Percentiles rank a stretch among this genome's conserved stretches.
phyloP scores from a whole-genome alignment of 495 filamentous ascomycete genomes.

The Penicillium tannophilum region DNA sequence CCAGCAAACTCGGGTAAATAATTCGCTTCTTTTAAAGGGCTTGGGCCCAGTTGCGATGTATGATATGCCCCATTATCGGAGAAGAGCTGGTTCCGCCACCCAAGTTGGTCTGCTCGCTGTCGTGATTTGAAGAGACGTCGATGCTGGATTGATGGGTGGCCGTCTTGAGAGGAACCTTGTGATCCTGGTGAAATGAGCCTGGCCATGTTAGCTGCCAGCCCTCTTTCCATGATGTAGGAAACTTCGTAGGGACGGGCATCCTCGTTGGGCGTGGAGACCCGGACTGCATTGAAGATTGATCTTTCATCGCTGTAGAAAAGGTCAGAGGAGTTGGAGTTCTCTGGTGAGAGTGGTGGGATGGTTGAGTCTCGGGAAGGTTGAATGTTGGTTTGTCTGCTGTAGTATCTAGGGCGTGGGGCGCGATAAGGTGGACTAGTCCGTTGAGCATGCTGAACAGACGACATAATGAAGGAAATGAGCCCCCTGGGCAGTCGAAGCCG shows the following conservation, averaged over 20 bases:
- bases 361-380: slow-evolving; percentile 18
- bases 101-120: slow-evolving; percentile 7
- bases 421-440: slow-evolving; percentile 7
- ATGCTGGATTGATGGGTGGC: neutral
- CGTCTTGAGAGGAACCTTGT: slow-evolving; percentile 13
- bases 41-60: slow-evolving; percentile 1
- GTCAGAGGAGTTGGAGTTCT: slow-evolving; percentile 36
- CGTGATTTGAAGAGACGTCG: slow-evolving; percentile 3
- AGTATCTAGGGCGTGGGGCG: slow-evolving; percentile 12
- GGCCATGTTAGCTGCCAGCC: slow-evolving; percentile 37
- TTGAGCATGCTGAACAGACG: neutral
- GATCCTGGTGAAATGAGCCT: slow-evolving; percentile 29
- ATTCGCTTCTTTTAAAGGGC: neutral
- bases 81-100: slow-evolving; percentile 19
- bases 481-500: neutral
- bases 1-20: slow-evolving; percentile 6
- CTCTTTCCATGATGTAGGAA: slow-evolving; percentile 24
- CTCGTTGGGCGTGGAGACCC: slow-evolving; percentile 27
- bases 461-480: slow-evolving; percentile 15
- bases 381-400: slow-evolving; percentile 11
- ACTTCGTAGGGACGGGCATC: slow-evolving; percentile 13
- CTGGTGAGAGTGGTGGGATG: slow-evolving; percentile 17
- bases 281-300: slow-evolving; percentile 47
- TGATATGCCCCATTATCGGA: slow-evolving; percentile 19
- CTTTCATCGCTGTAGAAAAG: slow-evolving; percentile 41